These are phyloP conservation scores for Mucor mucedo DNA, from an alignment of 371 early-diverging fungal genomes.

Conservation along the genomic window DNA sequence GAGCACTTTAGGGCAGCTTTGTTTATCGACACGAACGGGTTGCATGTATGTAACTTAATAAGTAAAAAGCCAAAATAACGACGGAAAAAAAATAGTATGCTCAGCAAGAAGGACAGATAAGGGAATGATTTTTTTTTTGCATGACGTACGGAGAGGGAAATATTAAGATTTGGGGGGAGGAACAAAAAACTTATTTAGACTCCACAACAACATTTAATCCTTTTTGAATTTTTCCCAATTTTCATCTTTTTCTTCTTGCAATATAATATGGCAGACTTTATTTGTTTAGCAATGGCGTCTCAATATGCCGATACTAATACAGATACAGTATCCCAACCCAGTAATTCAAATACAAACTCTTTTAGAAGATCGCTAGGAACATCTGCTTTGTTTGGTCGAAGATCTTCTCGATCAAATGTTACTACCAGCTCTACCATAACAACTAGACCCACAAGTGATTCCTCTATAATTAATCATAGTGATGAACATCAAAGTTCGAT, in stretches of 20 bases:
- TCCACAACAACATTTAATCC: slow-evolving; percentile 4
- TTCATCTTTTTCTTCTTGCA: background rate
- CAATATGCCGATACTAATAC: slow-evolving; percentile 23
- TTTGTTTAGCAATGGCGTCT: slow-evolving; percentile 35
- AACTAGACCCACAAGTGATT: slow-evolving; percentile 11
- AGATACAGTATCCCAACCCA: background rate
- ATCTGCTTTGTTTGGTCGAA: slow-evolving; percentile 20
- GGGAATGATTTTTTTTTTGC: slow-evolving; percentile 7
- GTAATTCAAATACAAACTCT: slow-evolving; percentile 1
- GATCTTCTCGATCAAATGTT: slow-evolving; percentile 13
- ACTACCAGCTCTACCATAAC: background rate
- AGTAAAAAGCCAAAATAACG: no score
- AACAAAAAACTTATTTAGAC: background rate
- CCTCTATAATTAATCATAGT: slow-evolving; percentile 5
- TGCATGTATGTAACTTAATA: no score
- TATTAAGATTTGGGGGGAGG: background rate
- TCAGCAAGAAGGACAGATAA: slow-evolving; percentile 1
- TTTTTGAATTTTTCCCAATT: background rate
- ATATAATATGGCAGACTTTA: slow-evolving; percentile 33
- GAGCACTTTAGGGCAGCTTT: no score
- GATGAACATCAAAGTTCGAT: slow-evolving; percentile 19
- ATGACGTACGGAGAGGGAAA: slow-evolving; percentile 11
- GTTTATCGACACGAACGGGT: no score
- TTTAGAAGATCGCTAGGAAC: slow-evolving; percentile 26
- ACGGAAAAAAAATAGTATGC: background rate